Evolutionary conservation across 78 protist genomes (phyloP), one percentile per base, ranked within the genome.

Genomic region (Dictyostelium brefeldianum): DNA sequence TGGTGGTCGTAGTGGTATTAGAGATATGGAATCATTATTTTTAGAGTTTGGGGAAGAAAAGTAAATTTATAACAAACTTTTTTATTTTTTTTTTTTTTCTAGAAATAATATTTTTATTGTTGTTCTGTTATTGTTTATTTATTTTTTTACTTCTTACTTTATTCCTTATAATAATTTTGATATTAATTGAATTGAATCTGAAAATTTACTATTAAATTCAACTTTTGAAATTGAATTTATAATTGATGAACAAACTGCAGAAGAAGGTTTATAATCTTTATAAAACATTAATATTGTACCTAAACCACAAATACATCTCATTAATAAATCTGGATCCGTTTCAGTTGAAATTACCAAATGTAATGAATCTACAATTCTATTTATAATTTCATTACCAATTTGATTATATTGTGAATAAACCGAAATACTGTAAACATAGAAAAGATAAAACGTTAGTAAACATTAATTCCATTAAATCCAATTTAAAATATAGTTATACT

Each of bases 221-320:
- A 67, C 48, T 25, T 67, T 67, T 29, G 75, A 67, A 67, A 67
- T 31, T 31, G 75, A 67, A 6, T 25, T 31, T 67, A 29, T 67
- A 31, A 67, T 31, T 0, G 75, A 12, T 67, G 75, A 27, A 31
- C 75, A 31, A 5, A 67, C 15, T 31, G 43, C 12, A 11, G 43
- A 12, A 29, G 75, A 67, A 29, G 75, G 75, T 17, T 31, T 67
- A 31, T 31, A 73, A n/a, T 78, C 83, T 85, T 70, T 85, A 62
- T 41, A 47, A 10, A 41, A 59, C 18, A 75, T 27, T 27, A 85
- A 74, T 15, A 85, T 12, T 27, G 83, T 85, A 48, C 92, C 92
- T 27, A 85, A 59, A 15, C 74, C 92, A 74, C 78, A 46, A 56
- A 43, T 47, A 22, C 47, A 18, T 74, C 83, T 73, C 15, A 57